Base-by-base conservation (phyloP, 805 yeast species). In the Aciculoconidium aculeatum region DNA sequence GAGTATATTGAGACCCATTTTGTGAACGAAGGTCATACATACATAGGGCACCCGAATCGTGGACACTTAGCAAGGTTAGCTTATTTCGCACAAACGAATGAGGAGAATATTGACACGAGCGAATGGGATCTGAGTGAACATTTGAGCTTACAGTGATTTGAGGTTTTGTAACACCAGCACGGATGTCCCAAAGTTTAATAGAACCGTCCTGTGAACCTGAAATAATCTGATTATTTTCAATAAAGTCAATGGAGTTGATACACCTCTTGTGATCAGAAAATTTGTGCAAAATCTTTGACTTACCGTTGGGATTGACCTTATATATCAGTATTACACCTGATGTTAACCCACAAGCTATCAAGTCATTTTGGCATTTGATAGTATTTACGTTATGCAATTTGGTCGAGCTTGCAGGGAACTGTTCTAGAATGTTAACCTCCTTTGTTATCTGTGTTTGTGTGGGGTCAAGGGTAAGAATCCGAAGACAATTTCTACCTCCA, bases 31-130 rank as follows among this genome's bases (percentile, higher is more conserved):
- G 45, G 56, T 92, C 98, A 76, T 84, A 88, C 41, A 80, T 76
- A 42, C 82, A 76, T n/a, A 90, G 67, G 3, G 83, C 73, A 10
- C 98, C 98, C 2, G 85, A 75, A 51, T 92, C 97, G 53, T 83
- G 90, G 6, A 84, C 86, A 1, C 88, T 77, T 2, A 87, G 80
- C 29, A 90, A 65, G 5, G 56, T 47, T 17, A 55, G 23, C 29
- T 55, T 61, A 23, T 50, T 51, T 36, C 71, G 63, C 5, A 44
- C 51, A 4, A 71, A 55, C 15, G 74, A 67, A 41, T 68, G 72
- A 6, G 70, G 68, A 34, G 74, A 64, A 52, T 69, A 57, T 58
- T 70, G 74, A 37, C 73, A 72, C 21, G 71, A 59, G 19, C 80
- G 49, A 6, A 75, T 71, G 1, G 94, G 80, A 47, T 86, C 96